Base-by-base conservation (phyloP, 495 filamentous ascomycete species). In the Aspergillus carlsbadensis region DNA sequence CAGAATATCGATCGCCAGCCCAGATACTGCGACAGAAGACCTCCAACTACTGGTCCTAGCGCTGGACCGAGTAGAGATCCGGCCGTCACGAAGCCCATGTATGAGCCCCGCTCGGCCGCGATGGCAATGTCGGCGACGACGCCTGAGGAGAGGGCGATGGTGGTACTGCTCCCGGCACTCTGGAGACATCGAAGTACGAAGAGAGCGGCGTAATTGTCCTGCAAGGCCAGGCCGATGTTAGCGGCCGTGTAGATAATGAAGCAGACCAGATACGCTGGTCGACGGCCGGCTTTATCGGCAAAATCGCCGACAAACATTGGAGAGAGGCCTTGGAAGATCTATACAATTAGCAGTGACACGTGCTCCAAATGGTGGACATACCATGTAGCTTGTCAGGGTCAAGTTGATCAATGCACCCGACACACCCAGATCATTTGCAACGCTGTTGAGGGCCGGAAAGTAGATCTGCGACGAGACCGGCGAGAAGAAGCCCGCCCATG, bases 1-100 rank as follows among this genome's bases (percentile, higher is more conserved):
- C 87, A 90, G 68, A 92, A 92, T 51, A 88, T 85, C 26, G 81
- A 76, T 20, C 82, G 65, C 87, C 87, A 91, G 1, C 85, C 86
- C 2, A 90, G 75, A 58, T 81, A 86, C 49, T 88, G 75, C 5
- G 81, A 73, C 1, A 90, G 70, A 0, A 89, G 54, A 1, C 87
- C 87, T 4, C 87, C 88, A 22, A 91, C 76, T 0, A 87, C 77
- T 0, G 85, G 86, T 5, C 81, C 82, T 10, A 87, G 52, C 2
- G 80, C 70, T 0, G 84, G 82, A 0, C 81, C 84, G 20, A 68
- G 31, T 5, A 66, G 56, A 6, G 51, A 55, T n/a, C 70, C 69
- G 2, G 65, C 61, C 20, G 66, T 67, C 13, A 66, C 70, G 36
- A 67, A 66, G 15, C 66, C 75, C 39, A 83, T 70, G 48, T 75